phyloP scores from a whole-genome alignment of 768 basidiomycete species.

The Calocybe indica region DNA sequence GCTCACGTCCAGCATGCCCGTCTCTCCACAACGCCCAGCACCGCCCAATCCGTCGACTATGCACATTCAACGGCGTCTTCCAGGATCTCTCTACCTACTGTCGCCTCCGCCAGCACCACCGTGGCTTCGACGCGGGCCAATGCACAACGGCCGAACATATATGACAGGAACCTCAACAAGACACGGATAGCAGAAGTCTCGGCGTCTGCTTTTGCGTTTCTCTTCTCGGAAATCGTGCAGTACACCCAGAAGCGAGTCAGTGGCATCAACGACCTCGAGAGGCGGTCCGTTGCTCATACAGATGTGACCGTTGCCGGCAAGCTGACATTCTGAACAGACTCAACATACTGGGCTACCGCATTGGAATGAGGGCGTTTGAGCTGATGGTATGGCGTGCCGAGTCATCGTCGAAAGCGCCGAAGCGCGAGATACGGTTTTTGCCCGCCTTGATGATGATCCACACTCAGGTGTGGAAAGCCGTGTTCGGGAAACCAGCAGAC shows the following conservation, averaged over 20 bases:
- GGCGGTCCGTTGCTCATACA: conserved; percentile 44
- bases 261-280: conserved; percentile 93
- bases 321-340: conserved; percentile 42
- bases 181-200: conserved; percentile 81
- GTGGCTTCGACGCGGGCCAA: conserved; percentile 28
- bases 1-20: conserved; percentile 61
- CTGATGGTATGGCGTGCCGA: conserved; percentile 79
- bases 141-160: conserved; percentile 63
- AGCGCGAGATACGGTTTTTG: conserved; percentile 86
- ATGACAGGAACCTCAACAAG: conserved; percentile 88
- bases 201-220: conserved; percentile 76
- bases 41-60: conserved; percentile 49
- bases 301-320: too few species aligned
- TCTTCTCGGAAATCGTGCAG: conserved; percentile 91
- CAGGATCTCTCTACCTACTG: conserved; percentile 51
- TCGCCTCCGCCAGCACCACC: conserved; percentile 53
- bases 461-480: conserved; percentile 91
- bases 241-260: conserved; percentile 95
- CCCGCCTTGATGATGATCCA: conserved; percentile 92
- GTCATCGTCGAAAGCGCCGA: conserved; percentile 79
- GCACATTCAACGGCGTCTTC: conserved; percentile 43
- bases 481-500: conserved; percentile 92
- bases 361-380: conserved; percentile 83
- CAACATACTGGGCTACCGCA: conserved; percentile 89
- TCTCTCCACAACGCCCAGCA: conserved; percentile 61